A percentile compares a stretch with the other conserved stretches of the same genome.
phyloP scores from a whole-genome alignment of 179 eudicot genomes.

The Carnegiea gigantea region DNA sequence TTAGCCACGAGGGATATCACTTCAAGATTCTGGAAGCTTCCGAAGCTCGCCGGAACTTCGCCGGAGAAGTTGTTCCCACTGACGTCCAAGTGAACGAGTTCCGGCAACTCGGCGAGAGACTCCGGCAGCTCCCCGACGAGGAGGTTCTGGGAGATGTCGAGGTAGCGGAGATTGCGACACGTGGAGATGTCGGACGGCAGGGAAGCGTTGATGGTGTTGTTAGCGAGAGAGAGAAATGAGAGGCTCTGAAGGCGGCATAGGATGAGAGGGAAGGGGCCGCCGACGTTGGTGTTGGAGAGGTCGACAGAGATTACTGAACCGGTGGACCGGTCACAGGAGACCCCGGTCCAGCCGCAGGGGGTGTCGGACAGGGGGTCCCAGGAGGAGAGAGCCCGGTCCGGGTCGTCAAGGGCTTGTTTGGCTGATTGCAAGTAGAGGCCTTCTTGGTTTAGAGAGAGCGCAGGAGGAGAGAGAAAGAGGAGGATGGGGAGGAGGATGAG shows the following conservation, averaged over 20 bases:
- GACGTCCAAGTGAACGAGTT: slow-evolving; percentile 50
- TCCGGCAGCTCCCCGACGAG: slow-evolving; percentile 52
- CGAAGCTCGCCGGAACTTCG: slow-evolving; percentile 55
- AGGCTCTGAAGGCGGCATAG: slow-evolving; percentile 57
- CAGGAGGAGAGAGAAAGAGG: slow-evolving; percentile 9
- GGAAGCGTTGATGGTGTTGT: slow-evolving; percentile 57
- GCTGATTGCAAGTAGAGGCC: slow-evolving; percentile 48
- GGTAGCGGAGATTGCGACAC: slow-evolving; percentile 42
- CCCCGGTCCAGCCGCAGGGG: slow-evolving; percentile 75
- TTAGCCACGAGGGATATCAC: slow-evolving; percentile 48
- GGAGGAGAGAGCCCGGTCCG: slow-evolving; percentile 37
- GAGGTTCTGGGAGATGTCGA: slow-evolving; percentile 52
- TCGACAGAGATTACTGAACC: slow-evolving; percentile 45
- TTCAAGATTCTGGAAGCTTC: slow-evolving; percentile 47
- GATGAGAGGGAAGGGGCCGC: slow-evolving; percentile 61
- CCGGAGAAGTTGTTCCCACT: slow-evolving; percentile 78
- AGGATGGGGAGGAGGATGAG: slow-evolving; percentile 9
- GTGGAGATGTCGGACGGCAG: slow-evolving; percentile 40
- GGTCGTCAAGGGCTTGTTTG: slow-evolving; percentile 54
- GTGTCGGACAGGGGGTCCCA: slow-evolving; percentile 48
- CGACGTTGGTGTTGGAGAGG: slow-evolving; percentile 42
- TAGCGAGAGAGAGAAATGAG: slow-evolving; percentile 38
- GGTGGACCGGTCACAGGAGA: slow-evolving; percentile 40
- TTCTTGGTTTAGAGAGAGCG: slow-evolving; percentile 43
- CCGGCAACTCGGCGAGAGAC: slow-evolving; percentile 28